Base-by-base conservation (phyloP, 2,329 filamentous ascomycete genomes). In the Cordyceps sp. region DNA sequence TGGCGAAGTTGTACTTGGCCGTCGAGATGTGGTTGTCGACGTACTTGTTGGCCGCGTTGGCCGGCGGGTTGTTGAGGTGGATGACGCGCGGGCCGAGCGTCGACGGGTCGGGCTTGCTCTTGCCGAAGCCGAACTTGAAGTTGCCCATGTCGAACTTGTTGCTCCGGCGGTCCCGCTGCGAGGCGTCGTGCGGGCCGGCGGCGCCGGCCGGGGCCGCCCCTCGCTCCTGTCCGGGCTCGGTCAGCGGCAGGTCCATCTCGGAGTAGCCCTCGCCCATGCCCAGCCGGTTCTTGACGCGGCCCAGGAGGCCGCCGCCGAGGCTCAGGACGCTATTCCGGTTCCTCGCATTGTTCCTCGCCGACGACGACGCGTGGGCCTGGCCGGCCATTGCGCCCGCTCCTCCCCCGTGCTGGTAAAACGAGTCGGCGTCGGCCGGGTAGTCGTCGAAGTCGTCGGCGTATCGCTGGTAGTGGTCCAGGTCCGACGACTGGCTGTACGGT, bases 21-120 rank as follows among this genome's bases (percentile, higher is more conserved):
- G 90, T 98, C 26, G 88, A 96, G 39, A 98, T 80, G 55, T 96
- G 85, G 52, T 98, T 98, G 67, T 93, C 82, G 50, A 86, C 71
- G 54, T 90, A 96, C 55, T 88, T 93, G 62, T 86, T 88, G 31
- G 66, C 66, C 28, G 78, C 69, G 53, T 98, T 98, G 33, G 86
- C 86, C 3, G 88, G 84, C 4, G 86, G 79, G 49, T 98, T 96
- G 67, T 98, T 98, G 50, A 98, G 71, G 52, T 92, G 75, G 50
- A 98, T 96, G 44, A 94, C 74, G 41, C 90, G 73, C 27, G 90
- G 90, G 10, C 90, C 90, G 20, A 96, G 64, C 6, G 83, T 92
- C 27, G 88, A 83, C 7, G 88, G 86, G 53, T 98, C 90, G 27
- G 76, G 71, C 53, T 90, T 90, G 42, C 75, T 68, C 48, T 81